Percentiles rank a stretch among this genome's conserved stretches.
Conservation (phyloP, 2,329 filamentous ascomycete genomes). For the Diplodia mutila region DNA sequence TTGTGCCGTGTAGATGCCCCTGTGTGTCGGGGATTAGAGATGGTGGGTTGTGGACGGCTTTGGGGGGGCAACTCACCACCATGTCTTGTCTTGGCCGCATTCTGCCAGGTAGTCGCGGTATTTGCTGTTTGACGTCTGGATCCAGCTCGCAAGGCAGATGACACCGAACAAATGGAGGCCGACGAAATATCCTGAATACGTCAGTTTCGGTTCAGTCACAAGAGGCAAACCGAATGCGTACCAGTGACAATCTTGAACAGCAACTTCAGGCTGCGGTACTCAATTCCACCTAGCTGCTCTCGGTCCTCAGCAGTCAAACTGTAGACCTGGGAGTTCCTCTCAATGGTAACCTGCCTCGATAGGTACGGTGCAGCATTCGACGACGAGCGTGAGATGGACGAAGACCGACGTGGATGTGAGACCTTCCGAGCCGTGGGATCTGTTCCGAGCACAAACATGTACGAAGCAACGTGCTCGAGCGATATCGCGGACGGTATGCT, state of each 20-base stretch:
- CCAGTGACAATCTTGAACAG: slow-evolving; percentile 53
- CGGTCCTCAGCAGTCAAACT: slow-evolving; percentile 48
- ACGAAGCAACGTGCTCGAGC: slow-evolving; percentile 46
- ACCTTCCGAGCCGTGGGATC: slow-evolving; percentile 19
- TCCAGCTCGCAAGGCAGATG: slow-evolving; percentile 56
- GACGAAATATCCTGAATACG: slow-evolving; percentile 47
- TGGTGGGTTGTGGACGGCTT: background rate
- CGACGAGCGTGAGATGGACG: background rate
- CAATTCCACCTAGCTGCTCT: slow-evolving; percentile 56
- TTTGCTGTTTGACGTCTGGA: slow-evolving; percentile 43
- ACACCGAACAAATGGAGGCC: slow-evolving; percentile 53
- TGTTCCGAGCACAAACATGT: slow-evolving; percentile 46
- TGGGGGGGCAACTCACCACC: slow-evolving; percentile 50
- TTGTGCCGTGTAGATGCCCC: slow-evolving; percentile 48
- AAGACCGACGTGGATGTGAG: background rate
- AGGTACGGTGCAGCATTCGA: slow-evolving; percentile 42
- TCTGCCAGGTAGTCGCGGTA: slow-evolving; percentile 48
- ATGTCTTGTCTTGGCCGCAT: slow-evolving; percentile 48
- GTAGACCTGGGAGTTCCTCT: slow-evolving; percentile 53
- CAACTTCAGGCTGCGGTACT: slow-evolving; percentile 56
- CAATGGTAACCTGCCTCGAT: slow-evolving; percentile 50
- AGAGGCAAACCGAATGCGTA: slow-evolving; percentile 31
- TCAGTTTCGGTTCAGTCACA: slow-evolving; percentile 28
- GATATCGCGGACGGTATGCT: slow-evolving; percentile 40
- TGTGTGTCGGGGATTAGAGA: slow-evolving; percentile 6